A percentile compares a stretch with the other conserved stretches of the same genome.
phyloP scores from a whole-genome alignment of 2,329 filamentous ascomycete genomes.

The Colletotrichum shisoi region DNA sequence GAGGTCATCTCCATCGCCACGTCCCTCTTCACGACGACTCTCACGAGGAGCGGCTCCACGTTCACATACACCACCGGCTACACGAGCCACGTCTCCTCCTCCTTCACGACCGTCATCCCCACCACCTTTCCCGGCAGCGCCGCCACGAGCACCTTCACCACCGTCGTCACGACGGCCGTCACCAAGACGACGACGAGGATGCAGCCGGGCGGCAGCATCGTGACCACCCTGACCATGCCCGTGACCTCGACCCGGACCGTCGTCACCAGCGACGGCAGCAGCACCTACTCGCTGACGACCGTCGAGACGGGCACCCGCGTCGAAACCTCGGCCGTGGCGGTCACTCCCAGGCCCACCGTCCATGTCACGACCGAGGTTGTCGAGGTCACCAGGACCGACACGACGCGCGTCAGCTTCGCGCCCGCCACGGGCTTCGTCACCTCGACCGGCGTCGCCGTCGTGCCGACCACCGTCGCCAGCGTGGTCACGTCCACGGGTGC shows the following conservation, averaged over 20 bases:
- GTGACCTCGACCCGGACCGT: background rate
- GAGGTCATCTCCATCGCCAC: background rate
- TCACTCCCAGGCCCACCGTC: background rate
- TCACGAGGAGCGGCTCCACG: conserved; percentile 12
- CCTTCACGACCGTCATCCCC: conserved; percentile 7
- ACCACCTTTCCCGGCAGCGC: conserved; percentile 12
- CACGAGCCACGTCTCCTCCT: background rate
- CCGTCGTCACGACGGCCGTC: background rate
- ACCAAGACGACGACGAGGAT: conserved; percentile 7
- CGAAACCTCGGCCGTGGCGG: background rate
- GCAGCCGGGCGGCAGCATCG: background rate
- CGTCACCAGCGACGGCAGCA: conserved; percentile 2
- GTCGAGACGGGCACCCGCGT: conserved; percentile 5
- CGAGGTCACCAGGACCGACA: conserved; percentile 13
- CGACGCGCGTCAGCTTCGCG: conserved; percentile 3
- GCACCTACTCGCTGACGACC: conserved; percentile 10
- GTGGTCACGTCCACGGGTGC: conserved; percentile 1
- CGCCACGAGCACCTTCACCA: background rate
- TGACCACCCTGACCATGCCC: conserved; percentile 9
- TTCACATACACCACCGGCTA: background rate
- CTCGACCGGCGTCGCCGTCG: conserved; percentile 16
- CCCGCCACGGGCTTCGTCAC: conserved; percentile 14
- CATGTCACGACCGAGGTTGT: conserved; percentile 10
- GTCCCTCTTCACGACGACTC: conserved; percentile 19
- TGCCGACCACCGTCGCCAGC: conserved; percentile 14